Percentiles rank a stretch among this genome's conserved stretches.
phyloP scores from a whole-genome alignment of 2,329 filamentous ascomycete species.

The Fusarium napiforme region DNA sequence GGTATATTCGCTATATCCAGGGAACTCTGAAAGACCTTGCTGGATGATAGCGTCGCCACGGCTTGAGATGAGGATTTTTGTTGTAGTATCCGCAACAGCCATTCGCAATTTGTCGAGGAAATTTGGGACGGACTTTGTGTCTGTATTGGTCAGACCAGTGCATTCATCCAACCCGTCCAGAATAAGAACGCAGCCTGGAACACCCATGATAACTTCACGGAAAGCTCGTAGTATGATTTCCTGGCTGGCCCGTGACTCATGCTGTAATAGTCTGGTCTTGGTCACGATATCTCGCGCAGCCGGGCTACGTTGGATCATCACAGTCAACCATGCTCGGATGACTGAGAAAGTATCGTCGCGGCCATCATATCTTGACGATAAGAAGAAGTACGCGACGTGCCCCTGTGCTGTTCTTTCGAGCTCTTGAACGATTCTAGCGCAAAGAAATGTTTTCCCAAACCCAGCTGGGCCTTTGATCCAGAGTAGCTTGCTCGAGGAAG shows the following conservation, averaged over 20 bases:
- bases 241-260: not conserved
- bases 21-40: too few species aligned
- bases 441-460: slow-evolving; percentile 50
- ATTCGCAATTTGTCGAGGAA: too few species aligned
- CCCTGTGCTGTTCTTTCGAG: too few species aligned
- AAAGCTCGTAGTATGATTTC: fast-evolving
- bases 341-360: slow-evolving; percentile 41
- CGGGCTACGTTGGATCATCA: slow-evolving; percentile 24
- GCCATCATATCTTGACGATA: slow-evolving; percentile 42
- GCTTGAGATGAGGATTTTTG: not conserved
- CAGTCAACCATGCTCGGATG: slow-evolving; percentile 20
- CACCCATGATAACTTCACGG: fast-evolving
- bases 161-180: slow-evolving; percentile 24
- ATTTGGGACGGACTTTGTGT: slow-evolving; percentile 1
- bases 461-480: slow-evolving; percentile 49
- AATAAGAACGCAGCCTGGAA: not conserved
- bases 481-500: slow-evolving; percentile 22
- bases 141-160: not conserved
- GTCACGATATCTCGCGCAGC: slow-evolving; percentile 25
- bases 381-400: too few species aligned
- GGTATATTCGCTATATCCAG: not conserved
- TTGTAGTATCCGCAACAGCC: too few species aligned
- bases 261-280: fast-evolving
- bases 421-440: slow-evolving; percentile 45
- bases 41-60: too few species aligned